These are phyloP conservation scores for Nicotiana paniculata DNA, from an alignment of 257 asterid genomes.

Conservation along the genomic window DNA sequence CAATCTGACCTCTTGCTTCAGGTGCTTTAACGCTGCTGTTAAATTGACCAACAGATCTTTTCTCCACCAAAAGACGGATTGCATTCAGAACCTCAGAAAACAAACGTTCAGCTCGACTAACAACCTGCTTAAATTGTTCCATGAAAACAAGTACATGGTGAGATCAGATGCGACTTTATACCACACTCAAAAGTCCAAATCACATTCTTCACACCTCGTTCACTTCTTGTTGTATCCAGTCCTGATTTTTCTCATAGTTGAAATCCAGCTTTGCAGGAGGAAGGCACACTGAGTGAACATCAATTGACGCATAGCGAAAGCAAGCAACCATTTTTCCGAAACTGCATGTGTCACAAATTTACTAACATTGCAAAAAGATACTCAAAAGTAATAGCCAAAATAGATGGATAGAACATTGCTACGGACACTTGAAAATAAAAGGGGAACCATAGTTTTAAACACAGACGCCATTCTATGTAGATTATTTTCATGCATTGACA, in stretches of 20 bases:
- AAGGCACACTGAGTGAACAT: conserved; percentile 85
- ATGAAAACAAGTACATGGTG: conserved; percentile 6
- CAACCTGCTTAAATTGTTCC: conserved; percentile 43
- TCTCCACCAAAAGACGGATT: conserved; percentile 47
- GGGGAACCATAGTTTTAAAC: background rate
- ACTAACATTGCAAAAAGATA: background rate
- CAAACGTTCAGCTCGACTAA: conserved; percentile 69
- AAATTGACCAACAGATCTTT: conserved; percentile 27
- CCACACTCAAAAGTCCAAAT: conserved; percentile 2
- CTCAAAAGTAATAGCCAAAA: background rate
- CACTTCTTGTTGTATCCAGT: conserved; percentile 72
- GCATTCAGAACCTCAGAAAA: conserved; percentile 75
- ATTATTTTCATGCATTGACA: background rate
- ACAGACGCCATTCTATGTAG: background rate
- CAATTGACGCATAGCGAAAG: conserved; percentile 96
- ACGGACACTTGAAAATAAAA: background rate
- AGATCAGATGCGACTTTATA: conserved; percentile 8
- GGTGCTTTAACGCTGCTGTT: conserved; percentile 26
- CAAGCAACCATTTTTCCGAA: conserved; percentile 98
- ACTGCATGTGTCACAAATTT: conserved; percentile 34
- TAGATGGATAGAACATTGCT: background rate
- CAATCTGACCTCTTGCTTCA: conserved; percentile 50
- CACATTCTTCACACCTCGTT: conserved; percentile 46
- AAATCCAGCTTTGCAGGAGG: conserved; percentile 88
- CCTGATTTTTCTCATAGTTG: conserved; percentile 65